Conservation (phyloP, 2,329 filamentous ascomycete genomes). For the Juglanconis juglandina region DNA sequence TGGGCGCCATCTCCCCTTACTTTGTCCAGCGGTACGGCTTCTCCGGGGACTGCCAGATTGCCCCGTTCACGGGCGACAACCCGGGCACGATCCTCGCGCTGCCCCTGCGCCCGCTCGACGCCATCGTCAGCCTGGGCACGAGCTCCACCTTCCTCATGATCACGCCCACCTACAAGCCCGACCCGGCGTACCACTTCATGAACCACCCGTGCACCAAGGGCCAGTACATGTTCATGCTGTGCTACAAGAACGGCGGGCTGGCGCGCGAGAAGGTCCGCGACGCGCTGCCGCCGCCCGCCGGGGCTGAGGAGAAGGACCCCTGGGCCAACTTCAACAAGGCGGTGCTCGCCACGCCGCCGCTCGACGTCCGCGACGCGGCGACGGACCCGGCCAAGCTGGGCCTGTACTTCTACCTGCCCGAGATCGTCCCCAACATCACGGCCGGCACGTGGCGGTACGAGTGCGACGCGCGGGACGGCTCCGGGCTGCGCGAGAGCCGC, state of each 20-base stretch:
- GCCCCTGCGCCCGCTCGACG: slow-evolving; percentile 81
- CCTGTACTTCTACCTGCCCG: slow-evolving; percentile 91
- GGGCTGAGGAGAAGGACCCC: slow-evolving; percentile 44
- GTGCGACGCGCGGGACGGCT: slow-evolving; percentile 50
- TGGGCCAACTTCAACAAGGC: slow-evolving; percentile 81
- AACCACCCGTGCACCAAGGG: slow-evolving; percentile 89
- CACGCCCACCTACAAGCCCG: slow-evolving; percentile 84
- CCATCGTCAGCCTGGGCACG: slow-evolving; percentile 91
- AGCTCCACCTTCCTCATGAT: slow-evolving; percentile 98
- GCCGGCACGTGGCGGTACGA: slow-evolving; percentile 85
- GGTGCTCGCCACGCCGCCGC: slow-evolving; percentile 64
- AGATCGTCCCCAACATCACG: slow-evolving; percentile 89
- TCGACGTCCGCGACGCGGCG: slow-evolving; percentile 55
- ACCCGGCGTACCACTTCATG: slow-evolving; percentile 94
- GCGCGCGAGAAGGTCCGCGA: slow-evolving; percentile 89
- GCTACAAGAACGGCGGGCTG: slow-evolving; percentile 96
- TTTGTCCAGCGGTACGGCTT: slow-evolving; percentile 79
- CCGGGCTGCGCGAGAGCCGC: slow-evolving; percentile 37
- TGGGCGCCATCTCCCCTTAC: slow-evolving; percentile 75
- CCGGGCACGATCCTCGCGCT: slow-evolving; percentile 90
- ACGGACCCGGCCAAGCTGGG: slow-evolving; percentile 71
- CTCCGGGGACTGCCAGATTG: slow-evolving; percentile 67
- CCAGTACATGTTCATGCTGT: slow-evolving; percentile 99
- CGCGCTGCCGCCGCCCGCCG: slow-evolving; percentile 54
- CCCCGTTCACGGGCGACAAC: slow-evolving; percentile 93